Conservation (phyloP, 306 rosid species). For the Cicer pinnatifidum region DNA sequence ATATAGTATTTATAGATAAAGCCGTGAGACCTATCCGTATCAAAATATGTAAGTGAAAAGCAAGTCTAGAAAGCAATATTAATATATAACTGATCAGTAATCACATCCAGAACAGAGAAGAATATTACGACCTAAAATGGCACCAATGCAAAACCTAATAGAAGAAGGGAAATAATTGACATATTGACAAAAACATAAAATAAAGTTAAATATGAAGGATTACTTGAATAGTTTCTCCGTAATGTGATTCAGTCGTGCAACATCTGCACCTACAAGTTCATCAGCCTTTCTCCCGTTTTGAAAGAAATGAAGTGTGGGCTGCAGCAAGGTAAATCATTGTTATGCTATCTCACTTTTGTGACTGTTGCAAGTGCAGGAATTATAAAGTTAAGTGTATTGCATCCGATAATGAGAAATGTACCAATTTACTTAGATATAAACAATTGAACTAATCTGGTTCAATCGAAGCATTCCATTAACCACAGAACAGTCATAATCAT, state of each 20-base stretch:
- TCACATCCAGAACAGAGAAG: slow-evolving; percentile 23
- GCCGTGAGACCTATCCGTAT: neutral
- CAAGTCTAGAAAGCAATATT: slow-evolving; percentile 25
- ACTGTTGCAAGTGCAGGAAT: neutral
- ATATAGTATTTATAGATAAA: slow-evolving; percentile 21
- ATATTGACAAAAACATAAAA: slow-evolving; percentile 17
- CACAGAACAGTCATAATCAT: slow-evolving; percentile 15
- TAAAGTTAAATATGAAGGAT: slow-evolving; percentile 35
- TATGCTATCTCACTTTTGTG: neutral
- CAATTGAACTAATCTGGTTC: slow-evolving; percentile 13
- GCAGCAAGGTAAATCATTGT: slow-evolving; percentile 47
- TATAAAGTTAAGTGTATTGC: slow-evolving; percentile 9
- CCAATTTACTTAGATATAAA: slow-evolving; percentile 4
- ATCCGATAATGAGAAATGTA: slow-evolving; percentile 30
- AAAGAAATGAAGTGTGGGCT: slow-evolving; percentile 88
- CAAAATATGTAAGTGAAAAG: slow-evolving; percentile 13
- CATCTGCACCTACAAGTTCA: slow-evolving; percentile 76
- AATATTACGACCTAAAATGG: slow-evolving; percentile 23
- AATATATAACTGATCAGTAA: slow-evolving; percentile 22
- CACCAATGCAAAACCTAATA: slow-evolving; percentile 21
- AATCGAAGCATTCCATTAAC: slow-evolving; percentile 23
- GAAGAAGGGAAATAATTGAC: slow-evolving; percentile 15
- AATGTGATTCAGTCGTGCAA: slow-evolving; percentile 52
- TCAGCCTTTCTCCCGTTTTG: slow-evolving; percentile 70
- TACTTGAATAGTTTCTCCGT: slow-evolving; percentile 76